phyloP scores from a whole-genome alignment of 306 rosid genomes.

The Quercus aquifolioides region DNA sequence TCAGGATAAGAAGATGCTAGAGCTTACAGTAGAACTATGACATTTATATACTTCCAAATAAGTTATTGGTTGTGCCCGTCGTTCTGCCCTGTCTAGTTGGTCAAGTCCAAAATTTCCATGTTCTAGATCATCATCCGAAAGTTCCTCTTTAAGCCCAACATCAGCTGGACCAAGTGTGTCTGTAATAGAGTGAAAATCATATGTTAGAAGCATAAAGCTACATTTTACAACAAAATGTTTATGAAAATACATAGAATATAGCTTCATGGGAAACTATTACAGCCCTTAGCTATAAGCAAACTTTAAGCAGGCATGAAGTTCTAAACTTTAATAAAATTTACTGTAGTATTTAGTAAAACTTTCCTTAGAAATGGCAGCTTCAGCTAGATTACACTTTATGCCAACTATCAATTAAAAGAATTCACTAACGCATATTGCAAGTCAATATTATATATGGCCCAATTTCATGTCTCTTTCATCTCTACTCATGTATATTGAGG shows the following conservation, averaged over 20 bases:
- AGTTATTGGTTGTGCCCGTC: slow-evolving; percentile 92
- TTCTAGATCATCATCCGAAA: slow-evolving; percentile 71
- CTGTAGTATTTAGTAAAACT: not conserved
- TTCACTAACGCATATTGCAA: not conserved
- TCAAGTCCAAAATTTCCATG: slow-evolving; percentile 61
- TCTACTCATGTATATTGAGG: not conserved
- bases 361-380: not conserved
- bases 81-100: slow-evolving; percentile 52
- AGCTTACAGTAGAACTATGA: slow-evolving; percentile 67
- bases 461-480: not conserved
- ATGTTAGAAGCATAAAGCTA: slow-evolving; percentile 12
- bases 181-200: slow-evolving; percentile 29
- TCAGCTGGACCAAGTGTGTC: slow-evolving; percentile 63
- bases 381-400: not conserved
- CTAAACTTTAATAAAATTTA: not conserved
- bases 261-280: too few species aligned
- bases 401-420: not conserved
- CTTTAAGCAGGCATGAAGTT: not conserved
- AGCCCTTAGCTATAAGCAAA: too few species aligned
- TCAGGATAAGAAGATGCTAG: not conserved
- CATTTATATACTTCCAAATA: slow-evolving; percentile 66
- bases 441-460: not conserved
- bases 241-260: too few species aligned
- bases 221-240: not conserved
- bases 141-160: slow-evolving; percentile 77